Percentiles rank a stretch among this genome's conserved stretches.
Evolutionary conservation across 805 yeast species (phyloP).

Genomic region (Lachancea kluyveri): DNA sequence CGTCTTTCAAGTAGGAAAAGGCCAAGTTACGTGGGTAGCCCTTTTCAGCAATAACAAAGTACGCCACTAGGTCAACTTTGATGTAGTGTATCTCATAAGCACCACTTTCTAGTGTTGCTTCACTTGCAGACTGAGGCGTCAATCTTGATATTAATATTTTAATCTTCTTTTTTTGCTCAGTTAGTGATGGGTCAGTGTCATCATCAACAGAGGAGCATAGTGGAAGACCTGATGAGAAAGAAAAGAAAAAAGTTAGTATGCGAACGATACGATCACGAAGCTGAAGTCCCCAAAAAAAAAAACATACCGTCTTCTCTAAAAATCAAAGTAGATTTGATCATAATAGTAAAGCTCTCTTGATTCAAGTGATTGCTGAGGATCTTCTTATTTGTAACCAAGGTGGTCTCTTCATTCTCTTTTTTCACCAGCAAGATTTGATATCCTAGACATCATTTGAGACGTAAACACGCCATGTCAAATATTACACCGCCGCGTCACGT

Average conservation of each 20-base stretch:
- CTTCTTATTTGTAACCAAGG: too few species aligned
- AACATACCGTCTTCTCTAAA: slow-evolving; percentile 58
- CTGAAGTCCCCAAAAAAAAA: slow-evolving; percentile 14
- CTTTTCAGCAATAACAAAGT: slow-evolving; percentile 69
- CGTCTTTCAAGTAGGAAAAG: slow-evolving; percentile 77
- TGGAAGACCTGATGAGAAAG: slow-evolving; percentile 76
- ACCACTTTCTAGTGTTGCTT: slow-evolving; percentile 81
- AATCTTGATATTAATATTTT: slow-evolving; percentile 70
- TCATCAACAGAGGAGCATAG: slow-evolving; percentile 87
- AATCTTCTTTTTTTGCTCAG: slow-evolving; percentile 78
- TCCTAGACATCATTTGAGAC: too few species aligned
- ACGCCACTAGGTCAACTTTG: slow-evolving; percentile 57
- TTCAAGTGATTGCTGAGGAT: too few species aligned
- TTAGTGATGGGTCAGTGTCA: slow-evolving; percentile 52
- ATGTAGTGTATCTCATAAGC: slow-evolving; percentile 69
- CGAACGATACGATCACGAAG: background rate
- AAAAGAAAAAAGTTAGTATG: slow-evolving; percentile 1
- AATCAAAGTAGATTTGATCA: slow-evolving; percentile 64
- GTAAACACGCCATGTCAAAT: too few species aligned
- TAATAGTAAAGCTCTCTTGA: too few species aligned
- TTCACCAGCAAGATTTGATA: too few species aligned
- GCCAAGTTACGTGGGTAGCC: slow-evolving; percentile 85
- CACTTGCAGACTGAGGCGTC: slow-evolving; percentile 71
- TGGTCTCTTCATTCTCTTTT: too few species aligned
- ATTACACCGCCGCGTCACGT: too few species aligned